Percentiles rank a stretch among this genome's conserved stretches.
Evolutionary conservation across 2,329 filamentous ascomycete genomes (phyloP).

Genomic region (Diaporthe australafricana): DNA sequence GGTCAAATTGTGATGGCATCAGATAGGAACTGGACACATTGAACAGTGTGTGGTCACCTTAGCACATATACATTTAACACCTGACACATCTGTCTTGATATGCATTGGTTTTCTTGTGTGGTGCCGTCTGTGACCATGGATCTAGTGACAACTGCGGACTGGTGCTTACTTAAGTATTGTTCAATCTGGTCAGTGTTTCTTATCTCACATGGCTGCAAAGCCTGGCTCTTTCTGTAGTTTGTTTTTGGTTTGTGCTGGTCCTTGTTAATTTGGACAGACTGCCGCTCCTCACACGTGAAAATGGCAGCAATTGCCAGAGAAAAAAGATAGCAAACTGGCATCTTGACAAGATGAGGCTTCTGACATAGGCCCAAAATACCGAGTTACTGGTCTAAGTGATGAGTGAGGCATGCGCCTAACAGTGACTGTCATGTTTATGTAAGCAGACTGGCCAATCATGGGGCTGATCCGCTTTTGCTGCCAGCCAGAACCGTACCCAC

Average conservation of each 20-base stretch:
- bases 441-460: conserved; percentile 24
- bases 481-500: conserved; percentile 13
- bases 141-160: neutral
- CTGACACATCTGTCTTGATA: neutral
- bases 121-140: too few species aligned
- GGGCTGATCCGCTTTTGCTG: conserved; percentile 14
- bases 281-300: too few species aligned
- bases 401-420: neutral
- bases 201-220: too few species aligned
- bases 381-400: neutral
- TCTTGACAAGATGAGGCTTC: neutral
- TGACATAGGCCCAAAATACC: neutral
- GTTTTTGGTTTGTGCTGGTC: neutral
- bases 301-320: neutral
- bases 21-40: neutral
- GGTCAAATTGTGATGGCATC: neutral
- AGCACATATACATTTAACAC: neutral
- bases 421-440: neutral
- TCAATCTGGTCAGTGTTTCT: too few species aligned
- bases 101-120: too few species aligned
- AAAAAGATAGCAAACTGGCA: neutral
- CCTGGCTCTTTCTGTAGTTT: too few species aligned
- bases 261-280: neutral
- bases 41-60: neutral
- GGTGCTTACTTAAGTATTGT: too few species aligned